Evolutionary conservation across 257 asterid genomes (phyloP), one percentile per base, ranked within the genome.

Genomic region (Solanum tarijense): DNA sequence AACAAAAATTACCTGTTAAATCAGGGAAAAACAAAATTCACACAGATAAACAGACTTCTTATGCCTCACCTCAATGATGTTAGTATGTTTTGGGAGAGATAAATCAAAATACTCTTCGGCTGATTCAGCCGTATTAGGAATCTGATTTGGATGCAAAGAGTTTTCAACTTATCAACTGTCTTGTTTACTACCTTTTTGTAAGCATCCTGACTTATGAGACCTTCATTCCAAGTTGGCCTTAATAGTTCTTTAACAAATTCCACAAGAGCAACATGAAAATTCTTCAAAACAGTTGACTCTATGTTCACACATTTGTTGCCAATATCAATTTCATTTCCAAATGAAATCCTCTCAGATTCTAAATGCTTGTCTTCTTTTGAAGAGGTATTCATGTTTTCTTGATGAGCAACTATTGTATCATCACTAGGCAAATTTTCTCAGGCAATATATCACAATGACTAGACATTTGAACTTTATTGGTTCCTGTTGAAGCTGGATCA

Each of bases 61-160:
- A 84, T 86, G 75, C 89, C 98, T 94, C 91, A 96, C 99, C 98
- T 93, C 95, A 85, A 97, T 95, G 31, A 95, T 94, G 89, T 93
- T 95, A 21, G 89, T 91, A 83, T 93, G 94, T 90, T 96, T 97
- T 88, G 92, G 75, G 87, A 91, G 94, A 14, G 90, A 93, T 83
- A 92, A 20, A 62, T 92, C 85, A 84, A 96, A 92, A 91, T 95
- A 95, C 8, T 87, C 88, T 85, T 92, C 87, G 79, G 90, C 66
- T 71, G 94, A 88, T 84, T 97, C 98, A 36, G 89, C 41, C 10
- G 96, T 92, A 91, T 73, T 91, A 31, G 99, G 99, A 86, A 96
- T 90, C 89, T 93, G 98, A 83, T 93, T 87, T 18, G 94, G 92
- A 60, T 91, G 93, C 72, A 95, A 75, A 52, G 99, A 86, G 88